These are phyloP conservation scores for Sisymbrium irio DNA, from an alignment of 345 rosid genomes.

Conservation along the genomic window DNA sequence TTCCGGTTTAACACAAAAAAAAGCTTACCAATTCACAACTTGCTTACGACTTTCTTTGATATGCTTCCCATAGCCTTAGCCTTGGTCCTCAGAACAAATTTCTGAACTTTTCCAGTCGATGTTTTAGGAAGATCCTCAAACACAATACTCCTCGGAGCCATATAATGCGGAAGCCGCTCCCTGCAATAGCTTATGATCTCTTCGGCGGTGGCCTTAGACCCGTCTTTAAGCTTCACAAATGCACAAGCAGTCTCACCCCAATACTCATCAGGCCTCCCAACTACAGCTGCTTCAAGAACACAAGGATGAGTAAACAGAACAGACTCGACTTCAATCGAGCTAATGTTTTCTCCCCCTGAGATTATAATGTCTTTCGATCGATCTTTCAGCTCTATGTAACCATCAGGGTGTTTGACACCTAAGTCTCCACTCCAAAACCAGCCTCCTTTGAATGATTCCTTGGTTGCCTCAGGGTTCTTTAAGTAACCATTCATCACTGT, in stretches of 20 bases:
- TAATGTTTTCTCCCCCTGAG: constrained; percentile 77
- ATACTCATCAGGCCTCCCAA: constrained; percentile 60
- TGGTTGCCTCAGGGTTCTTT: constrained; percentile 57
- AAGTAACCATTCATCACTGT: constrained; percentile 81
- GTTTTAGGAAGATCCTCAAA: constrained; percentile 73
- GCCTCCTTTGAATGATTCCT: constrained; percentile 61
- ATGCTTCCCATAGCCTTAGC: constrained; percentile 73
- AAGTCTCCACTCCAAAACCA: constrained; percentile 79
- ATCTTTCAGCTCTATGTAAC: constrained; percentile 72
- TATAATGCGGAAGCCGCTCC: constrained; percentile 50
- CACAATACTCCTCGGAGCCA: constrained; percentile 67
- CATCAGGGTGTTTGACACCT: constrained; percentile 66
- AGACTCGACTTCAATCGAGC: constrained; percentile 71
- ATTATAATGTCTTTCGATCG: constrained; percentile 72
- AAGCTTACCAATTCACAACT: constrained; percentile 38
- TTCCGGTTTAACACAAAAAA: neutral
- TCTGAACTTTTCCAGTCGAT: constrained; percentile 73
- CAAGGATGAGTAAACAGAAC: constrained; percentile 62
- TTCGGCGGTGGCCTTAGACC: constrained; percentile 35
- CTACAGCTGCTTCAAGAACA: constrained; percentile 74
- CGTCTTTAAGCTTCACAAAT: constrained; percentile 64
- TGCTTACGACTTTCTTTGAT: constrained; percentile 49
- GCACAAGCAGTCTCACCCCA: constrained; percentile 90
- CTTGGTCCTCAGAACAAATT: constrained; percentile 52
- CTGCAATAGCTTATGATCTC: constrained; percentile 62